Evolutionary conservation across 2,329 filamentous ascomycete genomes (phyloP).

Genomic region (Fusarium chuoi): DNA sequence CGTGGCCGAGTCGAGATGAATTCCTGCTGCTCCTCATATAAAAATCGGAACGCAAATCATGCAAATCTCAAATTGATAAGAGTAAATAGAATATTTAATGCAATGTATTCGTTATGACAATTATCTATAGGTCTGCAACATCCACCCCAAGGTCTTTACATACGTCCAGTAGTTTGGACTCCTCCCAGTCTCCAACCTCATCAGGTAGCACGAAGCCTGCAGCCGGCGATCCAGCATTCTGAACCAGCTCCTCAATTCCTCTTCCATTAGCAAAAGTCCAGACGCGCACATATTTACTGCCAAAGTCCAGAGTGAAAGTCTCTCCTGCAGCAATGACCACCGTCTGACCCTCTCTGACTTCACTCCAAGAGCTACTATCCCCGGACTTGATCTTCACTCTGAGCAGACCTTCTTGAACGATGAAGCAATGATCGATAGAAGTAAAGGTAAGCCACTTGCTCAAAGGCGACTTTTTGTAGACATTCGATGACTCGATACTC

Average conservation of each 20-base stretch:
- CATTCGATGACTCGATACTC: constrained; percentile 58
- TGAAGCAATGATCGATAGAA: constrained; percentile 63
- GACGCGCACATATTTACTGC: constrained; percentile 56
- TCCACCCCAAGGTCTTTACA: not conserved
- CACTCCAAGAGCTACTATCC: not conserved
- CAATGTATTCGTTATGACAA: fast-evolving
- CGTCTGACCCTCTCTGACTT: constrained; percentile 56
- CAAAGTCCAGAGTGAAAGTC: constrained; percentile 56
- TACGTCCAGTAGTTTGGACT: not conserved
- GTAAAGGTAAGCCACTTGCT: constrained; percentile 52
- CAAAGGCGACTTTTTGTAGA: constrained; percentile 42
- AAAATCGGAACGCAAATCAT: fast-evolving
- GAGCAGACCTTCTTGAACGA: constrained; percentile 58
- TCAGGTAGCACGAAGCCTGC: constrained; percentile 54
- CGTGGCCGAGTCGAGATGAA: not conserved
- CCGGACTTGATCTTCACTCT: constrained; percentile 49
- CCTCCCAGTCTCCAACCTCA: not conserved
- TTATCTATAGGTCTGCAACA: not conserved
- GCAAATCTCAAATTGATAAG: fast-evolving
- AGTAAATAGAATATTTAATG: fast-evolving
- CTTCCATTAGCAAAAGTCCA: constrained; percentile 60
- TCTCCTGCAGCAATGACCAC: constrained; percentile 59
- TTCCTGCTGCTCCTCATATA: no score
- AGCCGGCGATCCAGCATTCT: constrained; percentile 49
- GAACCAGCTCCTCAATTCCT: constrained; percentile 59